These are phyloP conservation scores for Solanum acaule DNA, from an alignment of 257 asterid species.

Conservation along the genomic window DNA sequence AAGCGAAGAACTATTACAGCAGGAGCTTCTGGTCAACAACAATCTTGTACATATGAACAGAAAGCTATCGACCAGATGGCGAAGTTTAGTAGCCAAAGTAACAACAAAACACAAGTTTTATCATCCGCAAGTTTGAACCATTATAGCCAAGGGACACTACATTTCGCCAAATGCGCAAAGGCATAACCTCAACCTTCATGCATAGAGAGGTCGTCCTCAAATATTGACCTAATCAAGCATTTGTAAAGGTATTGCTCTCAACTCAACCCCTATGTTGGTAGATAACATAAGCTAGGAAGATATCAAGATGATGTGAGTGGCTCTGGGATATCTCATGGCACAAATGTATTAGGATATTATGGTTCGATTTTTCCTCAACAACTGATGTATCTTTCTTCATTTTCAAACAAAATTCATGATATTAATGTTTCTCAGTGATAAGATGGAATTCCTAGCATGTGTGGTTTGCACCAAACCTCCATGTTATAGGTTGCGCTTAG, in stretches of 20 bases:
- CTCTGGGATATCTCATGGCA: too few relatives aligned
- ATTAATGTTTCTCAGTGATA: too few relatives aligned
- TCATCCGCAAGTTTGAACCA: constrained; percentile 26
- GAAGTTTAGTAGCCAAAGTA: constrained; percentile 32
- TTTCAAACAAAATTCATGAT: too few relatives aligned
- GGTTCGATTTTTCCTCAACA: too few relatives aligned
- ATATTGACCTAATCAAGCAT: constrained; percentile 25
- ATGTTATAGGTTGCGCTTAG: too few relatives aligned
- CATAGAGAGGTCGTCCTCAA: constrained; percentile 24
- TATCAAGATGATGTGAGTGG: too few relatives aligned
- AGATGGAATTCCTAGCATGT: too few relatives aligned
- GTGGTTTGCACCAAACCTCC: too few relatives aligned
- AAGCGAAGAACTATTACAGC: constrained; percentile 23
- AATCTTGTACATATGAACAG: constrained; percentile 23
- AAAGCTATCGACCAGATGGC: constrained; percentile 12
- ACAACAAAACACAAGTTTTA: not conserved
- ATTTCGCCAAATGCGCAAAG: constrained; percentile 31
- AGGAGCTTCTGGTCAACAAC: constrained; percentile 19
- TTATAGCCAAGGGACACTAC: constrained; percentile 26
- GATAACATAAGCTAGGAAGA: not conserved
- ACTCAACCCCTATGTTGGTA: too few relatives aligned
- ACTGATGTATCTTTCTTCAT: too few relatives aligned
- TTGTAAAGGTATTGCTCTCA: constrained; percentile 20
- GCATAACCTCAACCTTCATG: constrained; percentile 13
- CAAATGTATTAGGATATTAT: too few relatives aligned